phyloP scores from a whole-genome alignment of 2,329 filamentous ascomycete species.

The Penicillium verrucosum region DNA sequence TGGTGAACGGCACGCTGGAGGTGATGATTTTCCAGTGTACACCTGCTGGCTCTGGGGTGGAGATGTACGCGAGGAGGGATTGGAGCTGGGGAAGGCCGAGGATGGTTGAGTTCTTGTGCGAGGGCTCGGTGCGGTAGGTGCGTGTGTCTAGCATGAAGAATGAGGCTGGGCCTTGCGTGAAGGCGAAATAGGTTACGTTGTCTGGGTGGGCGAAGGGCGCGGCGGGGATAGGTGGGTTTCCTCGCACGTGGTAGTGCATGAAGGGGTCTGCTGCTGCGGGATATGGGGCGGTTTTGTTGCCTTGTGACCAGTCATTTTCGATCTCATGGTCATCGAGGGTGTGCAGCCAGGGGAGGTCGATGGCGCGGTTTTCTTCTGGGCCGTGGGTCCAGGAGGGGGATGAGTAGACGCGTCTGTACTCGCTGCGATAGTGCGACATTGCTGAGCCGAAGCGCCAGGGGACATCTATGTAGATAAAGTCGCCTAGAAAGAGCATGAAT shows the following conservation, averaged over 20 bases:
- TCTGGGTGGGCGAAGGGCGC: slow-evolving; percentile 51
- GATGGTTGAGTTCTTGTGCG: slow-evolving; percentile 70
- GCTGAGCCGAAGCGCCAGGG: slow-evolving; percentile 72
- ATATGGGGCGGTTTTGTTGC: slow-evolving; percentile 77
- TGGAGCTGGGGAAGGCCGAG: slow-evolving; percentile 74
- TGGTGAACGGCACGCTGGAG: slow-evolving; percentile 89
- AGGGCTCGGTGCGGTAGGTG: slow-evolving; percentile 66
- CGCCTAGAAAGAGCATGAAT: slow-evolving; percentile 60
- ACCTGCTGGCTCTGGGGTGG: slow-evolving; percentile 66
- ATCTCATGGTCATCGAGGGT: slow-evolving; percentile 97
- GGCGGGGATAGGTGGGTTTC: slow-evolving; percentile 68
- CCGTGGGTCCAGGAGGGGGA: slow-evolving; percentile 77
- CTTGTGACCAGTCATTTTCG: slow-evolving; percentile 79
- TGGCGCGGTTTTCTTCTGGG: slow-evolving; percentile 61
- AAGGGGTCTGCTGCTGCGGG: slow-evolving; percentile 77
- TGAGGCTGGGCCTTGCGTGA: slow-evolving; percentile 82
- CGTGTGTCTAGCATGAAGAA: slow-evolving; percentile 96
- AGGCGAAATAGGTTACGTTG: slow-evolving; percentile 80
- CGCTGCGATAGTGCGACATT: slow-evolving; percentile 74
- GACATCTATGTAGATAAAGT: slow-evolving; percentile 64
- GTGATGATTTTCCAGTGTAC: slow-evolving; percentile 93
- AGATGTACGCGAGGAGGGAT: slow-evolving; percentile 75
- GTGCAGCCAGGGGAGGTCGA: slow-evolving; percentile 85
- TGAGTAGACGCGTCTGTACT: slow-evolving; percentile 93
- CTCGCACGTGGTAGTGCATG: slow-evolving; percentile 76